A percentile compares a stretch with the other conserved stretches of the same genome.
Conservation (phyloP, 352 stramenopile genomes). For the Stramenopiles sp. region DNA sequence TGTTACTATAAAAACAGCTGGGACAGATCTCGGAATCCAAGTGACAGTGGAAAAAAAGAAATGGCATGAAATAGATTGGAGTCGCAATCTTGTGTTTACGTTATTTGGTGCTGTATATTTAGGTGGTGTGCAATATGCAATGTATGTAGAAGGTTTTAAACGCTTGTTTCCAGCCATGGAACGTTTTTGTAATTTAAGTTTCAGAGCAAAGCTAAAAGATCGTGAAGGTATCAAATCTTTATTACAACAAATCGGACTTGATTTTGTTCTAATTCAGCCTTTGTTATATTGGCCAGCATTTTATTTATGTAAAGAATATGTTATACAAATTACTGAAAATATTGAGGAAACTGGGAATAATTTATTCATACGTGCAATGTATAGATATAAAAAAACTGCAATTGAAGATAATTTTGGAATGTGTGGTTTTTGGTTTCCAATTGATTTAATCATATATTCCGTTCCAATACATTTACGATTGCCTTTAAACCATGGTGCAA, state of each 20-base stretch:
- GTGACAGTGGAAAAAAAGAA: constrained; percentile 12
- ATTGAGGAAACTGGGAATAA: no score
- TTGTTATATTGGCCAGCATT: constrained; percentile 31
- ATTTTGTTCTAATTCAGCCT: constrained; percentile 30
- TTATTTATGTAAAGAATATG: constrained; percentile 34
- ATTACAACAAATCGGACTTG: constrained; percentile 25
- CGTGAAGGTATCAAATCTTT: constrained; percentile 23
- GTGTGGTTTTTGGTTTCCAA: constrained; percentile 29
- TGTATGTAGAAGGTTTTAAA: constrained; percentile 44
- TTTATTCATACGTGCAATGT: no score
- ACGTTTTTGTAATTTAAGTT: constrained; percentile 26
- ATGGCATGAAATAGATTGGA: constrained; percentile 31
- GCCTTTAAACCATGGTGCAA: constrained; percentile 42
- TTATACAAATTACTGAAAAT: no score
- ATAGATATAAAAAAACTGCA: constrained; percentile 29
- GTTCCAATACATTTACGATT: constrained; percentile 40
- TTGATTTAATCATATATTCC: constrained; percentile 38
- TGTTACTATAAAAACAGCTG: constrained; percentile 30
- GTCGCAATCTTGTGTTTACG: constrained; percentile 30
- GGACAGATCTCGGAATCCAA: constrained; percentile 30
- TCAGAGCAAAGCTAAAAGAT: constrained; percentile 31
- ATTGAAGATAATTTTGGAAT: constrained; percentile 32
- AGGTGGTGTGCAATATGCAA: constrained; percentile 40
- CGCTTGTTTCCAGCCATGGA: constrained; percentile 32
- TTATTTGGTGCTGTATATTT: constrained; percentile 44